Base-by-base conservation (phyloP, 306 rosid species). In the Fragaria nilgerrensis region DNA sequence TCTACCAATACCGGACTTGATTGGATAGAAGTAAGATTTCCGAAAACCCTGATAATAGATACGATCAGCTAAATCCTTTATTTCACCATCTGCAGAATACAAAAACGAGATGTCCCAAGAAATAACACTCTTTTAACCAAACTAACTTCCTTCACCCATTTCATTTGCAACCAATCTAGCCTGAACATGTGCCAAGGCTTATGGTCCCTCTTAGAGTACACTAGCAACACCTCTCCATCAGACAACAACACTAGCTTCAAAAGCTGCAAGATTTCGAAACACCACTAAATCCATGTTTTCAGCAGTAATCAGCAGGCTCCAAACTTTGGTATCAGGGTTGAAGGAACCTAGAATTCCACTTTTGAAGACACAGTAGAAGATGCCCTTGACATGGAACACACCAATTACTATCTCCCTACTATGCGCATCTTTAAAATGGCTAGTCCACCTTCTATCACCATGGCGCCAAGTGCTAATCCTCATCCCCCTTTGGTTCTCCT, bases 181-280 rank as follows among this genome's bases (percentile, higher is more conserved):
- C 52, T 68, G 73, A 44, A 68, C 22, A 68, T 68, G 5, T 68
- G 73, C 73, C 73, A 68, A 5, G 73, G 56, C 55, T 44, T 68
- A 44, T 44, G 44, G 20, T 15, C 50, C 73, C 37, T 13, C 37
- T 22, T 43, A 0, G 22, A 44, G 73, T 68, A 68, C 8, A 44
- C 73, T 12, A 44, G 22, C 5, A 44, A 68, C 73, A 68, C 73
- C 37, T 44, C 73, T 22, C 73, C 73, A 43, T 68, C 13, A 22
- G 37, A n/a, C 73, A 12, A 68, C 73, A 68, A 68, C 34, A 41
- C 6, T 44, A 12, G 56, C 53, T 44, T 68, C 73, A 14, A 43
- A 68, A 2, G 20, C 34, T 44, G 37, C 72, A 9, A 68, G 49
- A 16, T 44, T n/a, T 29, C 32, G 32, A 23, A 68, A 44, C 55